These are phyloP conservation scores for Cercospora sesami DNA, from an alignment of 2,329 filamentous ascomycete species.

Conservation along the genomic window DNA sequence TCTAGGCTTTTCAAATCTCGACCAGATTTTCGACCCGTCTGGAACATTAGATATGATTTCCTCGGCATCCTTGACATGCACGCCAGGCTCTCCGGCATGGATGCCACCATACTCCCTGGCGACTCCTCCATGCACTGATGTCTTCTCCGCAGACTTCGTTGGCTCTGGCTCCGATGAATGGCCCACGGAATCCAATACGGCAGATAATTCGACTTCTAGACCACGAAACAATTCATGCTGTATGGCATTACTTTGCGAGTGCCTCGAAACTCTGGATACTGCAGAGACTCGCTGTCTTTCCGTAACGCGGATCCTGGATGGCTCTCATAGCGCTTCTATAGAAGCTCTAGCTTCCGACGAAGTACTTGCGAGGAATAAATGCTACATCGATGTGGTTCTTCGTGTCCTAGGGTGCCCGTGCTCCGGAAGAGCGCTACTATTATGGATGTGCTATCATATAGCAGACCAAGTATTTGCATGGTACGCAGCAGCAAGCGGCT, in stretches of 20 bases:
- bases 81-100: background rate
- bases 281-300: background rate
- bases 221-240: background rate
- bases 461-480: background rate
- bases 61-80: background rate
- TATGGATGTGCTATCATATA: background rate
- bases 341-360: background rate
- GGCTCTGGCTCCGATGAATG: background rate
- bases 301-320: background rate
- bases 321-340: background rate
- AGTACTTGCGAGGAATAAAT: background rate
- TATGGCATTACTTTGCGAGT: background rate
- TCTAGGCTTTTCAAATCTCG: background rate
- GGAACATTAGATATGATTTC: background rate
- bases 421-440: background rate
- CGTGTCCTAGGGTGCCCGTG: background rate
- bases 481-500: background rate
- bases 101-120: background rate
- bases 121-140: background rate
- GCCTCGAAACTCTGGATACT: background rate
- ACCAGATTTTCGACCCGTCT: background rate
- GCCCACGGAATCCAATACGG: background rate
- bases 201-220: background rate
- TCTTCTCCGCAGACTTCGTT: background rate
- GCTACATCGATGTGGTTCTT: background rate